phyloP scores from a whole-genome alignment of 2,329 filamentous ascomycete species.

The Trichoderma afroharzianum region DNA sequence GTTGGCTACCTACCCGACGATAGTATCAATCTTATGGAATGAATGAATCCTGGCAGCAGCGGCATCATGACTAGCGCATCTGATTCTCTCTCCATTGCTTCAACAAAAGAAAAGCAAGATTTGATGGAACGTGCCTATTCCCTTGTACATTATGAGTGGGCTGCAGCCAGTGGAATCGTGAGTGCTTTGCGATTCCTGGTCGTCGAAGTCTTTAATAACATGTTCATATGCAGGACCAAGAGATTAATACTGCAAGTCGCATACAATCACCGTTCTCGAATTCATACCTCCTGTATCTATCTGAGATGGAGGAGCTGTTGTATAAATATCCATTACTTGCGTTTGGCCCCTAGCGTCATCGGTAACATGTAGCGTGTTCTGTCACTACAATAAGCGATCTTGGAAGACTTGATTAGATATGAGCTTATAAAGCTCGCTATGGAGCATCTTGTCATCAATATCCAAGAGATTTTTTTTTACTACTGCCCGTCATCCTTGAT shows the following conservation, averaged over 20 bases:
- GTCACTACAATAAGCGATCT: neutral
- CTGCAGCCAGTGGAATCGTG: neutral
- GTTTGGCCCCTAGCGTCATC: neutral
- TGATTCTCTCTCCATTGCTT: neutral
- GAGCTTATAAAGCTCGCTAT: too few relatives aligned
- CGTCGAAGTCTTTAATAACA: neutral
- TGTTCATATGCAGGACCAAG: neutral
- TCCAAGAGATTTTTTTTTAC: neutral
- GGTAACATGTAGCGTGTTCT: neutral
- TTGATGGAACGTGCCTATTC: neutral
- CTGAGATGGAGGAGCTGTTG: neutral
- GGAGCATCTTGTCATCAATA: neutral
- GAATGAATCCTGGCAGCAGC: neutral
- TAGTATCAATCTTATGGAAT: neutral
- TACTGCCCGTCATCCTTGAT: neutral
- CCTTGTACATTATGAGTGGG: neutral
- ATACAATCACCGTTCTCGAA: neutral
- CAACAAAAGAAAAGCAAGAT: neutral
- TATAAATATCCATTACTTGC: neutral
- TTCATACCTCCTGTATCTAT: neutral
- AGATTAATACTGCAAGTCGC: neutral
- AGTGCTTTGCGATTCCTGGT: neutral
- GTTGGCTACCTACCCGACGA: neutral
- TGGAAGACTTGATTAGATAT: neutral
- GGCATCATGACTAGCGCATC: neutral